Base-by-base conservation (phyloP, 257 asterid genomes). In the Capsicum pubescens region DNA sequence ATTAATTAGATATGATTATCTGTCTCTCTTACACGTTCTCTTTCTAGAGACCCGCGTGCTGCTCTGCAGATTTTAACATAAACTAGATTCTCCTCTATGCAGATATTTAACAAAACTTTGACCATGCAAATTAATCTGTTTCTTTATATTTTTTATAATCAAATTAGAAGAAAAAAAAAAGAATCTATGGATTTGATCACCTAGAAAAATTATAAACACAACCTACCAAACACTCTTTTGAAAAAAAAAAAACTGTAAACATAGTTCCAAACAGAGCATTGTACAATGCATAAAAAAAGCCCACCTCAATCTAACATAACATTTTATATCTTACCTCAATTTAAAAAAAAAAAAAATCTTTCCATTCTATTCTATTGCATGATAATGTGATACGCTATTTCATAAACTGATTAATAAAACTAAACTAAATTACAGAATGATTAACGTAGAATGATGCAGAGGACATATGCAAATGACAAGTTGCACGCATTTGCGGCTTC, bases 41-140 rank as follows among this genome's bases (percentile, higher is more conserved):
- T 77, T 54, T 77, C 82, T 77, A 77, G 82, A 77, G 48, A 32
- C 82, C 82, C 64, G 64, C 82, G 82, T 77, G 82, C 82, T 77
- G 19, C 32, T 77, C 82, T 77, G 82, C 82, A 52, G 15, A 21
- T 26, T 26, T 77, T 26, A 77, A 54, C 82, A 54, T 77, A 54
- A 76, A 76, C 42, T 54, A 52, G 82, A 77, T 77, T 77, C 64
- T 77, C 32, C 60, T 54, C 82, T 14, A 77, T 77, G 82, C 1
- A 54, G 26, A 77, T 0, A 26, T 54, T 54, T 54, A 77, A 32
- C 6, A 14, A 3, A 0, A 15, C 48, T 76, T 52, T 52, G 81
- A 76, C 64, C 50, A 54, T 54, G 81, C 81, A 77, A 54, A 26
- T 39, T 39, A 39, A 39, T 8, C 3, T 7, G 44, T 50, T 72